Conservation (phyloP, 306 rosid species). For the Rosa rugosa region DNA sequence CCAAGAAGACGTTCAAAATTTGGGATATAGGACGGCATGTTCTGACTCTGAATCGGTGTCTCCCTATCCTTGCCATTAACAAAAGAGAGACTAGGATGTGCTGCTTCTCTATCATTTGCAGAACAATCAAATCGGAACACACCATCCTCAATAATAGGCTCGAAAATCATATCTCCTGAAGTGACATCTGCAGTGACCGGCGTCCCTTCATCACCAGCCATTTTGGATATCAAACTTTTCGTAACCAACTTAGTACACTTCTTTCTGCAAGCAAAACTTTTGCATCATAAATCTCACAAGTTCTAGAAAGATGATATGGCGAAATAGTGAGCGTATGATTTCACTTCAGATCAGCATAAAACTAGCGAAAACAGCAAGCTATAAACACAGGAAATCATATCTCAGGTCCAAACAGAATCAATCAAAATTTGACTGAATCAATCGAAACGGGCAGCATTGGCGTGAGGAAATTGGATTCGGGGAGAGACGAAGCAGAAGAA, state of each 20-base stretch:
- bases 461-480: background rate
- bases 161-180: constrained; percentile 65
- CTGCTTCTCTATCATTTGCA: constrained; percentile 54
- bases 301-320: background rate
- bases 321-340: too few relatives aligned
- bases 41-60: constrained; percentile 42
- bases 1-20: constrained; percentile 50
- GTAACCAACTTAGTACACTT: constrained; percentile 32
- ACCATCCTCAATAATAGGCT: constrained; percentile 74
- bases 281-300: constrained; percentile 1
- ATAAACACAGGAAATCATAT: too few relatives aligned
- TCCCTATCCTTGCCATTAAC: constrained; percentile 57
- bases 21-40: constrained; percentile 57
- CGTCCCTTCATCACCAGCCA: constrained; percentile 46
- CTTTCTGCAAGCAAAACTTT: constrained; percentile 40
- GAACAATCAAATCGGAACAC: constrained; percentile 91
- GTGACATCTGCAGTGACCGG: constrained; percentile 34
- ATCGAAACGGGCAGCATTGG: background rate
- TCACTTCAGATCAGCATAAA: background rate
- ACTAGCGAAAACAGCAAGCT: too few relatives aligned
- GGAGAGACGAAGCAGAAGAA: background rate
- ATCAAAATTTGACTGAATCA: background rate
- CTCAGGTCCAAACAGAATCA: background rate
- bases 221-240: constrained; percentile 38
- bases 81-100: constrained; percentile 77